Evolutionary conservation across 2,329 filamentous ascomycete genomes (phyloP).

Genomic region (Aureobasidium sp.): DNA sequence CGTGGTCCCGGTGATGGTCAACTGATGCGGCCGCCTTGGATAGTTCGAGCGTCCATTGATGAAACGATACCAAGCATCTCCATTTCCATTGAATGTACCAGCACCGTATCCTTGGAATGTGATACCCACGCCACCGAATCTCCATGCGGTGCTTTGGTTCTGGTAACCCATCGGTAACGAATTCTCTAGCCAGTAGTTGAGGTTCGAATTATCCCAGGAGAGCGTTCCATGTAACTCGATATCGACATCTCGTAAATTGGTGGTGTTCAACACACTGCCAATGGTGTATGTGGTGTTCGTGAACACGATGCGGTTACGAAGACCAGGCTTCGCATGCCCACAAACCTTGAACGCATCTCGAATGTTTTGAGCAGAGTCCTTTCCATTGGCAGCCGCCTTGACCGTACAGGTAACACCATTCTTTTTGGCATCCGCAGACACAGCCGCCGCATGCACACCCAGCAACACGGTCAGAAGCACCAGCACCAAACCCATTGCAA

Average conservation of each 20-base stretch:
- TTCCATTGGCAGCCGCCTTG: background rate
- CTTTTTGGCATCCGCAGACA: background rate
- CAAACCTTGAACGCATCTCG: slow-evolving; percentile 44
- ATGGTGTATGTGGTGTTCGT: slow-evolving; percentile 44
- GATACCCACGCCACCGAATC: slow-evolving; percentile 49
- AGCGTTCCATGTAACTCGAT: slow-evolving; percentile 45
- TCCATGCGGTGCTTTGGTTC: slow-evolving; percentile 50
- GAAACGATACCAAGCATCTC: slow-evolving; percentile 53
- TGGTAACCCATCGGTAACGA: slow-evolving; percentile 49
- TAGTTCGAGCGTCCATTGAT: slow-evolving; percentile 39
- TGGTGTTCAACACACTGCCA: slow-evolving; percentile 45
- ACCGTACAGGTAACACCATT: background rate
- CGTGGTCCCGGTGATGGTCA: slow-evolving; percentile 45
- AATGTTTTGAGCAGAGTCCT: slow-evolving; percentile 29
- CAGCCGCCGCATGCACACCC: background rate
- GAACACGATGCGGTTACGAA: slow-evolving; percentile 45
- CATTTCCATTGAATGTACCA: slow-evolving; percentile 54
- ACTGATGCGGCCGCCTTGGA: slow-evolving; percentile 44
- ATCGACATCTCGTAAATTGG: slow-evolving; percentile 40
- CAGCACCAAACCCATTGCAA: background rate
- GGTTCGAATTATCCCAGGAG: slow-evolving; percentile 34
- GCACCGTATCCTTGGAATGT: slow-evolving; percentile 43
- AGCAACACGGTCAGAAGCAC: background rate
- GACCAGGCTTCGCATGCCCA: slow-evolving; percentile 31
- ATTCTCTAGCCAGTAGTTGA: slow-evolving; percentile 47